Conservation (phyloP, 2,329 filamentous ascomycete genomes). For the Didymella exigua region DNA sequence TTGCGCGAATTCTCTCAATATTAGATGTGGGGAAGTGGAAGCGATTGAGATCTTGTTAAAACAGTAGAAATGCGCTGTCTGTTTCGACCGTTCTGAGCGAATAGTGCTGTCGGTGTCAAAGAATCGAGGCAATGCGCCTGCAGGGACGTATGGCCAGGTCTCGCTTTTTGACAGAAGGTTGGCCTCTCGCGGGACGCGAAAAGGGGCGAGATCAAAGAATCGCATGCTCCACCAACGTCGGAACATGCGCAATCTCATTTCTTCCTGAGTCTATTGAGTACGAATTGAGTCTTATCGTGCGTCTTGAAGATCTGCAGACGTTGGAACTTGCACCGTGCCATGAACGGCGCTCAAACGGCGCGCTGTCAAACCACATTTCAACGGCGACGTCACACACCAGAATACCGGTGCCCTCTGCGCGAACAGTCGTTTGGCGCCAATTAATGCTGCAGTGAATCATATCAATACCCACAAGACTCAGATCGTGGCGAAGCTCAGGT, state of each 20-base stretch:
- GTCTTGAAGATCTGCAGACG: background rate
- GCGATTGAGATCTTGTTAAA: background rate
- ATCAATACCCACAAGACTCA: background rate
- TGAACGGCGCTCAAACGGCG: conserved; percentile 4
- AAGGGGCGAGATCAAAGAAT: conserved; percentile 5
- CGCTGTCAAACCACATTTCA: conserved; percentile 3
- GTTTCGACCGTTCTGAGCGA: background rate
- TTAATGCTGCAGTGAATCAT: background rate
- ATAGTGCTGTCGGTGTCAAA: background rate
- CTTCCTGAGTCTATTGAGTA: background rate
- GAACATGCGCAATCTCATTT: conserved; percentile 8
- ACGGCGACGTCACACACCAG: background rate
- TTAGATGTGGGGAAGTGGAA: background rate
- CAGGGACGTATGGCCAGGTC: conserved; percentile 1
- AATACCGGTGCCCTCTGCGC: background rate
- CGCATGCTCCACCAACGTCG: background rate
- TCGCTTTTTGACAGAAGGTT: conserved; percentile 5
- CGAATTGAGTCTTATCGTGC: background rate
- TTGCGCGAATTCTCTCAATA: background rate
- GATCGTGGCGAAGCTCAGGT: background rate
- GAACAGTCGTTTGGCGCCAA: background rate
- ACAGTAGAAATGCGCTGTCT: background rate
- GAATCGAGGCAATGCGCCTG: background rate
- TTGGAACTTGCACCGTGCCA: background rate
- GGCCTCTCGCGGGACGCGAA: background rate